Percentiles rank a stretch among this genome's conserved stretches.
Conservation (phyloP, 306 rosid genomes). For the Gillenia trifoliata region DNA sequence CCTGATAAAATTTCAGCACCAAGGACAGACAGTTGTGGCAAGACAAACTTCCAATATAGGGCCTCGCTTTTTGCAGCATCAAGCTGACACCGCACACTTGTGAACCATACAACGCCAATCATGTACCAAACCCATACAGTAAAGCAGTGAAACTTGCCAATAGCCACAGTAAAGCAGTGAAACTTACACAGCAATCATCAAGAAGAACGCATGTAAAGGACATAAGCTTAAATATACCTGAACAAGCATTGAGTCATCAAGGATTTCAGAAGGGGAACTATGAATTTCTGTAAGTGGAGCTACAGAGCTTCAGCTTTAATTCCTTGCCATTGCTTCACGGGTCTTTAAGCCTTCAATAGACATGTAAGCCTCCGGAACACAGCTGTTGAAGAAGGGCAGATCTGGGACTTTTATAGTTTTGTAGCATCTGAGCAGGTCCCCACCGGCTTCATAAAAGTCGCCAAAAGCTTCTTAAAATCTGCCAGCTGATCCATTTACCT, state of each 20-base stretch:
- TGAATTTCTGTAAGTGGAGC: constrained; percentile 64
- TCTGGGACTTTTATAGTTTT: constrained; percentile 24
- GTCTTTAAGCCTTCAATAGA: constrained; percentile 80
- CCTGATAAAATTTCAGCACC: constrained; percentile 77
- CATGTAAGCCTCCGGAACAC: constrained; percentile 51
- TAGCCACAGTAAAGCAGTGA: neutral
- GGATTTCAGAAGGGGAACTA: constrained; percentile 64
- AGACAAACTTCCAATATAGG: constrained; percentile 88
- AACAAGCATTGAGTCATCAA: constrained; percentile 86
- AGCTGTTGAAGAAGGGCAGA: constrained; percentile 32
- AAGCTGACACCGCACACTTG: constrained; percentile 88
- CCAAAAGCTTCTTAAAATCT: constrained; percentile 47
- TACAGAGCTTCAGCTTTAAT: constrained; percentile 93
- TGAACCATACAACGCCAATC: neutral
- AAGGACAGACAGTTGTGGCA: constrained; percentile 71
- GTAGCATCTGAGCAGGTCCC: constrained; percentile 39
- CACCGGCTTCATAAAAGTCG: constrained; percentile 33
- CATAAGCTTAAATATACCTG: constrained; percentile 50
- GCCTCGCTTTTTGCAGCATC: constrained; percentile 70
- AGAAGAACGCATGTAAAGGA: neutral
- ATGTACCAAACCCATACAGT: neutral
- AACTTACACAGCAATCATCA: neutral
- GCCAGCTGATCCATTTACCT: constrained; percentile 37
- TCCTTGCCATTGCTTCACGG: constrained; percentile 91
- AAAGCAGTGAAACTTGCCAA: too few species aligned